Conservation (phyloP, 2,329 filamentous ascomycete species). For the Plectosphaerella sp. region DNA sequence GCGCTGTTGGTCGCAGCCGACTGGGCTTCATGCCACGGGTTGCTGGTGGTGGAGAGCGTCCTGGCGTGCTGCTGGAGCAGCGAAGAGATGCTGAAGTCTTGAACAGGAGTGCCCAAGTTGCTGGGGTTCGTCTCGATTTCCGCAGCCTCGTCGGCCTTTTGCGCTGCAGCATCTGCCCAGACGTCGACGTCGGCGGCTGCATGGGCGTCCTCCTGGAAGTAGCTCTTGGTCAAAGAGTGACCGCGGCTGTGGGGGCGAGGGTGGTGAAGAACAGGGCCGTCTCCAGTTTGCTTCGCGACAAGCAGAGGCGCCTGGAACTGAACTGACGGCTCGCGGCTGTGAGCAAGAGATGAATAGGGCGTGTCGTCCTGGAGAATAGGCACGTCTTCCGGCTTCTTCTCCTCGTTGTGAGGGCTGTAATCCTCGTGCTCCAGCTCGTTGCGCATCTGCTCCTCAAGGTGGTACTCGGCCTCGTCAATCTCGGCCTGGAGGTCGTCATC, state of each 20-base stretch:
- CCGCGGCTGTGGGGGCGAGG: constrained; percentile 70
- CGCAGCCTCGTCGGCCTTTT: constrained; percentile 48
- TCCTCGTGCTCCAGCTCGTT: constrained; percentile 76
- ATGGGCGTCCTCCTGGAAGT: constrained; percentile 49
- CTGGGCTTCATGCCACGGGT: constrained; percentile 56
- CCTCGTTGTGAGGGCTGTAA: constrained; percentile 60
- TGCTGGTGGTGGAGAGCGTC: constrained; percentile 52
- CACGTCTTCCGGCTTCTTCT: constrained; percentile 7
- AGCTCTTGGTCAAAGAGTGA: constrained; percentile 65
- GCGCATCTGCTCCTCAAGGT: constrained; percentile 74
- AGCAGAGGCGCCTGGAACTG: constrained; percentile 44
- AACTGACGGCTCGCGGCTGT: constrained; percentile 39
- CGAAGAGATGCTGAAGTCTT: constrained; percentile 41
- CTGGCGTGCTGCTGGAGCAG: constrained; percentile 44
- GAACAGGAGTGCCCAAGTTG: constrained; percentile 61
- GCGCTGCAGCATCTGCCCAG: constrained; percentile 33
- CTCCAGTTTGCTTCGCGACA: constrained; percentile 48
- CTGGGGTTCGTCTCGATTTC: constrained; percentile 73
- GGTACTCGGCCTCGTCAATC: constrained; percentile 81
- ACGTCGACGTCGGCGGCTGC: constrained; percentile 31
- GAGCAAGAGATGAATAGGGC: constrained; percentile 17
- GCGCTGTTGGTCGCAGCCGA: constrained; percentile 31
- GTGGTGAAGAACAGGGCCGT: constrained; percentile 61
- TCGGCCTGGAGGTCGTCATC: constrained; percentile 77
- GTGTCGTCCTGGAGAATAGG: not conserved